phyloP scores from a whole-genome alignment of 2,329 filamentous ascomycete species.

The Scytalidium sp. region DNA sequence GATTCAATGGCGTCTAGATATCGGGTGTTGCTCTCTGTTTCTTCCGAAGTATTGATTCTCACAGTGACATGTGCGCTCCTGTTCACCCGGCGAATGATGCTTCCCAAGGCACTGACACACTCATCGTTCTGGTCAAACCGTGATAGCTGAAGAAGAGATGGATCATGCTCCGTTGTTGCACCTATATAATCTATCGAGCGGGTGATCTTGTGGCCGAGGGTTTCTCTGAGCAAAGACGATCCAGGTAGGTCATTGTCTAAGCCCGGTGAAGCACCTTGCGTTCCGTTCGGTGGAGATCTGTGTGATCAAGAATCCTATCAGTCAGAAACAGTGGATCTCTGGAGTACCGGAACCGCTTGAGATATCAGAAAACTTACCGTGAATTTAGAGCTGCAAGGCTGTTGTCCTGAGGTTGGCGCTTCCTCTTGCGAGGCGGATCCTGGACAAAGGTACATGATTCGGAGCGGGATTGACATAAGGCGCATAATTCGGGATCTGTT shows the following conservation, averaged over 20 bases:
- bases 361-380: too few relatives aligned
- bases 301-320: neutral
- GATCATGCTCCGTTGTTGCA: conserved; percentile 76
- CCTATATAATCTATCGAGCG: conserved; percentile 79
- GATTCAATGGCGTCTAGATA: conserved; percentile 25
- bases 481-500: conserved; percentile 67
- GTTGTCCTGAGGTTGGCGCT: conserved; percentile 27
- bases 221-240: conserved; percentile 61
- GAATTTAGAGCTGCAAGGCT: neutral
- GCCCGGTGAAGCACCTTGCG: conserved; percentile 30
- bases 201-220: conserved; percentile 70
- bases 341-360: too few relatives aligned
- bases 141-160: conserved; percentile 75
- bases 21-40: conserved; percentile 31
- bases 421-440: conserved; percentile 73
- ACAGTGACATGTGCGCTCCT: conserved; percentile 75
- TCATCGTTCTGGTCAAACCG: conserved; percentile 77
- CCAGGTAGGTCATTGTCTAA: conserved; percentile 65
- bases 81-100: conserved; percentile 66
- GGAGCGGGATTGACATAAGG: conserved; percentile 72
- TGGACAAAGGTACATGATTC: conserved; percentile 74
- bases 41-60: conserved; percentile 67
- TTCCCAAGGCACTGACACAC: conserved; percentile 64
- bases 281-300: neutral
- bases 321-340: neutral